phyloP scores from a whole-genome alignment of 768 basidiomycete genomes.

The Amanita muscaria region DNA sequence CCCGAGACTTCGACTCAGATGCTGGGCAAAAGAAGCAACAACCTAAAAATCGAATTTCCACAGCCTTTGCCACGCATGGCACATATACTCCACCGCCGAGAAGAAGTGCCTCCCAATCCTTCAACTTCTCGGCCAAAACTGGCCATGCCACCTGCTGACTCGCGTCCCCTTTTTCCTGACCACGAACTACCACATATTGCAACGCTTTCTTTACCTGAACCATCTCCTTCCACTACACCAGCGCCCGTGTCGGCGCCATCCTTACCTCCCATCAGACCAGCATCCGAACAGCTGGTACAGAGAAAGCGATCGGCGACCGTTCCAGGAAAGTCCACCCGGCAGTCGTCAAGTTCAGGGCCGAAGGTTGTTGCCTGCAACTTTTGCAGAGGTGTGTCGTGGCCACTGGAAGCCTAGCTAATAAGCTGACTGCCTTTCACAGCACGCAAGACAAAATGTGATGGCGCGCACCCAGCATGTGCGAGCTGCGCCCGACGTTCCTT shows the following conservation, averaged over 20 bases:
- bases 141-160: slow-evolving; percentile 20
- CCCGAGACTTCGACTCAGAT: slow-evolving; percentile 46
- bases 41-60: slow-evolving; percentile 34
- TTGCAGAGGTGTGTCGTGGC: slow-evolving; percentile 60
- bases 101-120: slow-evolving; percentile 29
- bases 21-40: slow-evolving; percentile 39
- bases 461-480: slow-evolving; percentile 75
- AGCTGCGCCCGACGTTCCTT: slow-evolving; percentile 73
- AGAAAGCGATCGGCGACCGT: slow-evolving; percentile 64
- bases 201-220: slow-evolving; percentile 53
- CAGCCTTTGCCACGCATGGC: slow-evolving; percentile 32
- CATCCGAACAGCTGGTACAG: slow-evolving; percentile 57
- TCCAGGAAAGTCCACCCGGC: slow-evolving; percentile 51
- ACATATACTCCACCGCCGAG: slow-evolving; percentile 36
- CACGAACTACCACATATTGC: slow-evolving; percentile 67
- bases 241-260: slow-evolving; percentile 56
- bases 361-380: slow-evolving; percentile 88
- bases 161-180: slow-evolving; percentile 43
- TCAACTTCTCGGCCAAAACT: slow-evolving; percentile 32
- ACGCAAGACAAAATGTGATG: slow-evolving; percentile 85
- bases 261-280: slow-evolving; percentile 56
- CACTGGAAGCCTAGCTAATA: slow-evolving; percentile 1
- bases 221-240: slow-evolving; percentile 45
- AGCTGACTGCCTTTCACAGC: slow-evolving; percentile 32
- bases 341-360: slow-evolving; percentile 61